These are phyloP conservation scores for Rhamnella rubrinervis DNA, from an alignment of 331 rosid species.

Conservation along the genomic window DNA sequence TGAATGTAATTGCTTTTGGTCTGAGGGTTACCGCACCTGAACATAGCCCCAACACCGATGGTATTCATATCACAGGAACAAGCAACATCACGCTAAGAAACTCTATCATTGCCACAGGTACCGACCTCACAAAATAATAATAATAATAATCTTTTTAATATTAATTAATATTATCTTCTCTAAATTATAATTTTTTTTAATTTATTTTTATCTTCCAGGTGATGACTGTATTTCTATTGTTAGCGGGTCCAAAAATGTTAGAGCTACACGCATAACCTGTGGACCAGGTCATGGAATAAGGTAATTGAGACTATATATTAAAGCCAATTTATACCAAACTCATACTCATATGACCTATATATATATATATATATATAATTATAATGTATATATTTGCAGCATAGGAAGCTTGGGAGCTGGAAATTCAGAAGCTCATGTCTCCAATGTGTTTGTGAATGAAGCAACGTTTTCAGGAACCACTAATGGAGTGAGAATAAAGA, in stretches of 20 bases:
- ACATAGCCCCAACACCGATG: conserved; percentile 88
- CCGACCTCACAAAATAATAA: not conserved
- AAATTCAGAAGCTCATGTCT: conserved; percentile 57
- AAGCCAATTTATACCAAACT: not conserved
- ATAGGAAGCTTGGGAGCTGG: conserved; percentile 86
- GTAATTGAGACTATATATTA: conserved; percentile 22
- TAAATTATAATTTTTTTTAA: not conserved
- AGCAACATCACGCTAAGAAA: conserved; percentile 47
- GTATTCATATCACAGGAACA: conserved; percentile 72
- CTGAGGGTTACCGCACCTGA: conserved; percentile 55
- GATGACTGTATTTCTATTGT: conserved; percentile 96
- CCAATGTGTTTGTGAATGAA: conserved; percentile 57
- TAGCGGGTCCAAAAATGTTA: conserved; percentile 66
- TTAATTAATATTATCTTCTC: not conserved
- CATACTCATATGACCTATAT: not conserved
- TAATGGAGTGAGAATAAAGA: conserved; percentile 93
- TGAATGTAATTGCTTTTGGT: conserved; percentile 48
- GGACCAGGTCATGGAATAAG: conserved; percentile 99
- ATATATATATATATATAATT: too few relatives aligned
- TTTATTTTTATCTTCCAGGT: conserved; percentile 29
- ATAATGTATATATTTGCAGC: conserved; percentile 32
- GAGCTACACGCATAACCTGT: conserved; percentile 53
- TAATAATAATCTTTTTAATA: not conserved
- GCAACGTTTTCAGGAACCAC: conserved; percentile 61
- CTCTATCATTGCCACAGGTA: conserved; percentile 67